Percentiles rank a stretch among this genome's conserved stretches.
phyloP scores from a whole-genome alignment of 2,329 filamentous ascomycete species.

The Ambrosiella xylebori region DNA sequence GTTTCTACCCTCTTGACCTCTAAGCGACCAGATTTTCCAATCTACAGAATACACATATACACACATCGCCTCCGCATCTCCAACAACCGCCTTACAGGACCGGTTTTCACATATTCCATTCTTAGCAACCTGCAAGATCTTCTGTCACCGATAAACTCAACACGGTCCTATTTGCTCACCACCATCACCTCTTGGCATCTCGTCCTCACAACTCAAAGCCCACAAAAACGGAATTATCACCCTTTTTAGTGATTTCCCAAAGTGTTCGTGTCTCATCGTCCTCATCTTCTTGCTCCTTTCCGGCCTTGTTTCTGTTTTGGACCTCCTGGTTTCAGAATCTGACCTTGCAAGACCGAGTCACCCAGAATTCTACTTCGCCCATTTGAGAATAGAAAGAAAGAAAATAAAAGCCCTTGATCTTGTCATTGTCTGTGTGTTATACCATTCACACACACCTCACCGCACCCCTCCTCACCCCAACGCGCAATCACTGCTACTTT shows the following conservation, averaged over 20 bases:
- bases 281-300: background rate
- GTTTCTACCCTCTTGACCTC: background rate
- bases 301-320: constrained; percentile 6
- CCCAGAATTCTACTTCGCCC: background rate
- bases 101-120: background rate
- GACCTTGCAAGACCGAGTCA: background rate
- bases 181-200: background rate
- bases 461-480: background rate
- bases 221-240: background rate
- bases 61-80: background rate
- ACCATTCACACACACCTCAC: background rate
- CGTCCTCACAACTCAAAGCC: background rate
- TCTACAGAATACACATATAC: background rate
- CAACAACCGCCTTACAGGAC: background rate
- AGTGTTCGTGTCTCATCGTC: background rate
- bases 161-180: background rate
- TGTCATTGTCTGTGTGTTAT: background rate
- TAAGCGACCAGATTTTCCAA: background rate
- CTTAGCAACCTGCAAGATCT: background rate
- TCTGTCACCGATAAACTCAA: background rate
- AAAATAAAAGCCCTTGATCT: background rate
- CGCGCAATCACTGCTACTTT: background rate
- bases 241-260: background rate
- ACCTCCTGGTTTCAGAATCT: constrained; percentile 9
- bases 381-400: too few relatives aligned